Evolutionary conservation across 2,329 filamentous ascomycete genomes (phyloP), one percentile per base, ranked within the genome.

Genomic region (Canariomyces notabilis): DNA sequence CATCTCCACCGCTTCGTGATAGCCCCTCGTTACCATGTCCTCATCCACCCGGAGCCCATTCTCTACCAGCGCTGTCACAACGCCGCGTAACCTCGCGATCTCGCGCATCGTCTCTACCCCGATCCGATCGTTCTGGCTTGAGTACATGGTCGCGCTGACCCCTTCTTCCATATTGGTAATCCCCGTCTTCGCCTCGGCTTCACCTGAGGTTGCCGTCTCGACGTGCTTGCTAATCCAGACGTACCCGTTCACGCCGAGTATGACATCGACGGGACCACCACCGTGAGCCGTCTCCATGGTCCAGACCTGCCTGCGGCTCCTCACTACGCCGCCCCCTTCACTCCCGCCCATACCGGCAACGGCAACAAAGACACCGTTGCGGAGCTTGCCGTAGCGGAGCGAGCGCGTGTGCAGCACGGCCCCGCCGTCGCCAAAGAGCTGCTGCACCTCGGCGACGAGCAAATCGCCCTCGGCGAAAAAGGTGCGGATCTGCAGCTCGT

Each of bases 391-490:
- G 68, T 97, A 98, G 64, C 91, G 90, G 61, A 97, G 70, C 54
- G 81, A 87, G 50, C 93, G 81, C 7, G 93, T 97, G 70, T 98
- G 93, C 61, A 98, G 73, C 48, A 83, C 84, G 1, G 93, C 90
- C 1, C 81, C 84, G 48, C 90, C 91, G 67, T 97, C 91, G 48
- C 82, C 77, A 64, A 89, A 88, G 44, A 98, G 74, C 57, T 81
- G 80, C 75, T 98, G 93, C 44, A 98, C 93, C 70, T 98, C 93
- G 1, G 93, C 93, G 15, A 97, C 87, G 14, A 98, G 72, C 42
- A 98, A 71, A 64, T 98, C 93, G 11, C 93, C 93, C 67, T 98
- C 93, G 44, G 85, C 83, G 70, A 98, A 97, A 68, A 96, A 98
- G n/a, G 83, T 88, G 41, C 93, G 82, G 67, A 98, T 97, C 68